These are phyloP conservation scores for Fomitiporia mediterranea DNA, from an alignment of 1,284 basidiomycete species.

Conservation along the genomic window DNA sequence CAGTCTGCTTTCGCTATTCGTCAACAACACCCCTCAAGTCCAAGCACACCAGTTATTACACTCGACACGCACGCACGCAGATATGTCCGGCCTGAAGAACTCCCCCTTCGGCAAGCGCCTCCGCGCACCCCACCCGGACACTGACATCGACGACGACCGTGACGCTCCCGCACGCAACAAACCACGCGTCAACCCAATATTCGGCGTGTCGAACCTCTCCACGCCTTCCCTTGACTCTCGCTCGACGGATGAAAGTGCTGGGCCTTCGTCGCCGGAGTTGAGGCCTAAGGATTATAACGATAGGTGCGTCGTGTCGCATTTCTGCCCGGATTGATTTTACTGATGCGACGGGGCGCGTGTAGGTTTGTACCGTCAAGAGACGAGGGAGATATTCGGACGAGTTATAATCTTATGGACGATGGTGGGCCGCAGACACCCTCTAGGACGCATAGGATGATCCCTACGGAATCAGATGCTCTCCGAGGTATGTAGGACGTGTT, in stretches of 20 bases:
- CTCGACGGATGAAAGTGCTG: constrained; percentile 50
- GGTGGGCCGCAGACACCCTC: constrained; percentile 60
- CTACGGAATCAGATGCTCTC: constrained; percentile 71
- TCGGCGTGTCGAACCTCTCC: constrained; percentile 40
- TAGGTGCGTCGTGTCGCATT: constrained; percentile 23
- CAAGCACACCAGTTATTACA: constrained; percentile 1
- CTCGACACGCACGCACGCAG: constrained; percentile 2
- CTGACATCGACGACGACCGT: constrained; percentile 41
- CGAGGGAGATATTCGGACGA: constrained; percentile 66
- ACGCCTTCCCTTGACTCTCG: constrained; percentile 54
- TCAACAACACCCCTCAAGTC: not conserved
- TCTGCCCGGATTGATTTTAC: not conserved
- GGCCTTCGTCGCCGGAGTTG: constrained; percentile 47
- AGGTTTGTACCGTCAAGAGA: constrained; percentile 71
- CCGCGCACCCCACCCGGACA: constrained; percentile 55
- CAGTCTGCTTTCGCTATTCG: not conserved
- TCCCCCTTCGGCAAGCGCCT: constrained; percentile 76
- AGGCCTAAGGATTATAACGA: constrained; percentile 62
- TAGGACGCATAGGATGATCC: constrained; percentile 62
- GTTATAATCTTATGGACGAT: constrained; percentile 72
- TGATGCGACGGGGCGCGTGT: no score
- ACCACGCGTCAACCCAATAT: constrained; percentile 50
- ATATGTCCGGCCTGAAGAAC: constrained; percentile 72
- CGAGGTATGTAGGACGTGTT: constrained; percentile 43
- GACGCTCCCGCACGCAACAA: constrained; percentile 42